These are phyloP conservation scores for Aspergillus ibericus DNA, from an alignment of 2,329 filamentous ascomycete genomes.

Conservation along the genomic window DNA sequence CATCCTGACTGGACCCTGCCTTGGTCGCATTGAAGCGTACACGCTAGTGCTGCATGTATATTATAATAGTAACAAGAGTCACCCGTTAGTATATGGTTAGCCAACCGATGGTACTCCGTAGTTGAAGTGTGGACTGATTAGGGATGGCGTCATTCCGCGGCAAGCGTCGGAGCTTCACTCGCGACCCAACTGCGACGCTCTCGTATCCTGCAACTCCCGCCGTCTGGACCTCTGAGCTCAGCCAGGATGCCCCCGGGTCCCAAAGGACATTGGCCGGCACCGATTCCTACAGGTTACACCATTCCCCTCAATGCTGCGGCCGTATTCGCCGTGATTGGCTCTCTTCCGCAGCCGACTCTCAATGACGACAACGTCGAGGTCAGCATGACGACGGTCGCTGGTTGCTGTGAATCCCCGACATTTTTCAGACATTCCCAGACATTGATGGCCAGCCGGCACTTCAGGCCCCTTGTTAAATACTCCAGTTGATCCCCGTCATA, in stretches of 20 bases:
- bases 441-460: slow-evolving; percentile 1
- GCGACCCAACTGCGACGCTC: not conserved
- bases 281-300: not conserved
- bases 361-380: slow-evolving; percentile 28
- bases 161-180: not conserved
- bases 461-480: not conserved
- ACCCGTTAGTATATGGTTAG: no score
- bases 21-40: not conserved
- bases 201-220: not conserved
- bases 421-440: not conserved
- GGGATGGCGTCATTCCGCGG: slow-evolving; percentile 1
- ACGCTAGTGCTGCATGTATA: not conserved
- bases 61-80: slow-evolving; percentile 1
- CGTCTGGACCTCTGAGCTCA: not conserved
- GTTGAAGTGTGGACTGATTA: no score
- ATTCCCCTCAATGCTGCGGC: not conserved
- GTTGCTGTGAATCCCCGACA: slow-evolving; percentile 8
- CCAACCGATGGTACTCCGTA: no score
- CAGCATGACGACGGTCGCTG: slow-evolving; percentile 29
- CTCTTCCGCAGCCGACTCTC: slow-evolving; percentile 5
- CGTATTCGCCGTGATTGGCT: slow-evolving; percentile 9
- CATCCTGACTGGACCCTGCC: slow-evolving; percentile 3
- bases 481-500: not conserved
- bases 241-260: not conserved
- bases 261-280: not conserved